Evolutionary conservation across 1,139 yeast genomes (phyloP).

Genomic region (Zygosaccharomyces sapae): DNA sequence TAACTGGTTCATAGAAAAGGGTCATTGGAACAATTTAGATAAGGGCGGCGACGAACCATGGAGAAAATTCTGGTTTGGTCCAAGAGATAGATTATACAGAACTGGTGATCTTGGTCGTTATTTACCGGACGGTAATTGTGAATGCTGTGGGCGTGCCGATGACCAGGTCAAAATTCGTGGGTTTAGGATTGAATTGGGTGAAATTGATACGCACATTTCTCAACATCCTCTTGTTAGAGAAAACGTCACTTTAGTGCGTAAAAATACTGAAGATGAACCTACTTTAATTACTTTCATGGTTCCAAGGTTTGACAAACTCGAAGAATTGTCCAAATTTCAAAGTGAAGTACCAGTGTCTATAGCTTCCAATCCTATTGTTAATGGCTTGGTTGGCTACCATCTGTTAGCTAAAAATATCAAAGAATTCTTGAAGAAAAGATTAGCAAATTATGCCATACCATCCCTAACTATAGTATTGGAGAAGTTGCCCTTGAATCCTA

Average conservation of each 20-base stretch:
- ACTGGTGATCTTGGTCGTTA: slow-evolving; percentile 98
- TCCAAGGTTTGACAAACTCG: slow-evolving; percentile 63
- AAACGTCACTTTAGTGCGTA: slow-evolving; percentile 86
- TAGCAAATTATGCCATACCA: slow-evolving; percentile 93
- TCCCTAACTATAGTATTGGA: slow-evolving; percentile 82
- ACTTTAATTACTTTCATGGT: slow-evolving; percentile 87
- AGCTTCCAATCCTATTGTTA: slow-evolving; percentile 61
- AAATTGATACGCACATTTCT: slow-evolving; percentile 93
- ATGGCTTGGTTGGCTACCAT: slow-evolving; percentile 72
- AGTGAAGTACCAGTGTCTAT: slow-evolving; percentile 40
- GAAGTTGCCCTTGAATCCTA: slow-evolving; percentile 89
- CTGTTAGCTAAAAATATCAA: slow-evolving; percentile 77
- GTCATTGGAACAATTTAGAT: slow-evolving; percentile 58
- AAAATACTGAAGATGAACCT: slow-evolving; percentile 90
- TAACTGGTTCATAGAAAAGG: slow-evolving; percentile 76
- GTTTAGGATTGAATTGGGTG: slow-evolving; percentile 96
- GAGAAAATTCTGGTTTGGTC: slow-evolving; percentile 85
- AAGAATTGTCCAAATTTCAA: slow-evolving; percentile 34
- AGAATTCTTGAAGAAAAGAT: slow-evolving; percentile 74
- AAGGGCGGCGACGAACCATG: slow-evolving; percentile 51
- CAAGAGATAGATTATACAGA: slow-evolving; percentile 91
- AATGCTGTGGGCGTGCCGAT: slow-evolving; percentile 98
- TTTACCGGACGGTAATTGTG: slow-evolving; percentile 94
- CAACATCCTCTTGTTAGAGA: slow-evolving; percentile 90
- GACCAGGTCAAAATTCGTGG: slow-evolving; percentile 99